A percentile compares a stretch with the other conserved stretches of the same genome.
Evolutionary conservation across 257 asterid genomes (phyloP).

Genomic region (Euphrasia confusa): DNA sequence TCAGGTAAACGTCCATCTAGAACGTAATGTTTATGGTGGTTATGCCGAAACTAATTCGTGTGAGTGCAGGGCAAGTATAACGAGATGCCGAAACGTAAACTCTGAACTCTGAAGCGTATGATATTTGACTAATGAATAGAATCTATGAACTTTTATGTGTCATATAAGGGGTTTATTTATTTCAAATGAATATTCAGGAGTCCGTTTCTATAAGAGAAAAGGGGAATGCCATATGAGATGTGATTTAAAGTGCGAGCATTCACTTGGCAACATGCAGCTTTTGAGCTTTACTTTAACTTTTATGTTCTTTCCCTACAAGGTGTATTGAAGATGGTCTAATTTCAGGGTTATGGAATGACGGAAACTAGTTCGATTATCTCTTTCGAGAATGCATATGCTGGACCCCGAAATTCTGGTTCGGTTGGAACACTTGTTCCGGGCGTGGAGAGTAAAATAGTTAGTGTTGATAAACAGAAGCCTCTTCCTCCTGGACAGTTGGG

Average conservation of each 20-base stretch:
- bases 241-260: background rate
- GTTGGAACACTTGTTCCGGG: slow-evolving; percentile 69
- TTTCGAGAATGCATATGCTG: slow-evolving; percentile 45
- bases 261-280: slow-evolving; percentile 4
- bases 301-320: slow-evolving; percentile 7
- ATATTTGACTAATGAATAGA: background rate
- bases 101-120: background rate
- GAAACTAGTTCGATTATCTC: slow-evolving; percentile 79
- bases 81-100: background rate
- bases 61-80: background rate
- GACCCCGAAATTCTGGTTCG: slow-evolving; percentile 82
- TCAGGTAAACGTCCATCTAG: slow-evolving; percentile 43
- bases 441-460: slow-evolving; percentile 69
- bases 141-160: background rate
- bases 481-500: slow-evolving; percentile 81
- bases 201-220: background rate
- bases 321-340: slow-evolving; percentile 17
- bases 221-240: background rate
- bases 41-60: background rate
- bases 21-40: slow-evolving; percentile 3
- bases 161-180: background rate
- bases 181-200: background rate
- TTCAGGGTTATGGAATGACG: slow-evolving; percentile 95
- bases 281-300: slow-evolving; percentile 6
- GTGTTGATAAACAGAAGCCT: slow-evolving; percentile 61